Evolutionary conservation across 1,284 basidiomycete species (phyloP).

Genomic region (Ceratobasidium sp.): DNA sequence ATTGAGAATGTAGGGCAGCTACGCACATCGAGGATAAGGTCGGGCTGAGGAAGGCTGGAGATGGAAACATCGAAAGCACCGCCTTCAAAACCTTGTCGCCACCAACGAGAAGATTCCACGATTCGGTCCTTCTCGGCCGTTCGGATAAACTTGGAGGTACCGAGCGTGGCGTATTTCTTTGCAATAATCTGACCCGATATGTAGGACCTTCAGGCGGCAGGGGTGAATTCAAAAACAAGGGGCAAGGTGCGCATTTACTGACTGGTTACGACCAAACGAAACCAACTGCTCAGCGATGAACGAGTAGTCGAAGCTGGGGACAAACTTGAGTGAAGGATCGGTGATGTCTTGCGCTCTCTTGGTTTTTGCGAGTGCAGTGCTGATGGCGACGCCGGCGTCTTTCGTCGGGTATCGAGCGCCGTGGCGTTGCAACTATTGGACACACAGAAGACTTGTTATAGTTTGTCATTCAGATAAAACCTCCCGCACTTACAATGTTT

Average conservation of each 20-base stretch:
- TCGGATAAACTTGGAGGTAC: conserved; percentile 40
- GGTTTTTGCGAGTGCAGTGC: conserved; percentile 62
- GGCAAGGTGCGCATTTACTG: conserved; percentile 51
- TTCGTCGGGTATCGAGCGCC: conserved; percentile 82
- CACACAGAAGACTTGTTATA: conserved; percentile 6
- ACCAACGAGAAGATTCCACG: conserved; percentile 73
- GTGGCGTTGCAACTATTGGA: conserved; percentile 80
- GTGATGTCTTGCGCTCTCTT: conserved; percentile 58
- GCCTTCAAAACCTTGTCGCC: conserved; percentile 60
- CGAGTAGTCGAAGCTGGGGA: conserved; percentile 68
- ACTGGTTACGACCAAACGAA: conserved; percentile 77
- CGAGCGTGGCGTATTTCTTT: conserved; percentile 37
- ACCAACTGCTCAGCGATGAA: conserved; percentile 76
- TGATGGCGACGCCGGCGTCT: conserved; percentile 62
- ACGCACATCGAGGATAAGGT: conserved; percentile 50
- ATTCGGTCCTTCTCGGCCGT: conserved; percentile 62
- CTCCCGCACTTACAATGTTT: conserved; percentile 65
- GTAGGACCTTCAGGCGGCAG: conserved; percentile 55
- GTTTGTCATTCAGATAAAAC: conserved; percentile 38
- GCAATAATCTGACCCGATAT: conserved; percentile 40
- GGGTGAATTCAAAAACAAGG: conserved; percentile 55
- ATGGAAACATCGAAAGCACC: not conserved
- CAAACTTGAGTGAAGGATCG: conserved; percentile 52
- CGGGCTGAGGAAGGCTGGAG: conserved; percentile 47
- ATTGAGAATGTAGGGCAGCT: too few species aligned